Percentiles rank a stretch among this genome's conserved stretches.
Evolutionary conservation across 2,329 filamentous ascomycete genomes (phyloP).

Genomic region (Fusarium tuaranense): DNA sequence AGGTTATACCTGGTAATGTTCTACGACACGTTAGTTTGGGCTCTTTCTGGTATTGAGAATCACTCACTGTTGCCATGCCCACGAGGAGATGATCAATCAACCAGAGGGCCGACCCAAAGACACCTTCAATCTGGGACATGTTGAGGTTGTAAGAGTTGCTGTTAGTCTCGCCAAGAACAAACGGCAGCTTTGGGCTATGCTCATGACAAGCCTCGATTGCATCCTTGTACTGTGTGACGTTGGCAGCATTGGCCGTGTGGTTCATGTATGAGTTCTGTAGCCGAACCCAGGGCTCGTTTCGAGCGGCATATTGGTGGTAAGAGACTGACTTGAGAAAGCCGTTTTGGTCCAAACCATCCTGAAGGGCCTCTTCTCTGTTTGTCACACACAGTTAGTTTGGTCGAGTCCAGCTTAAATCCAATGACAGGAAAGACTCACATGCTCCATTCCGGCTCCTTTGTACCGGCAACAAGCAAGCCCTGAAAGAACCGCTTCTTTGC

Average conservation of each 20-base stretch:
- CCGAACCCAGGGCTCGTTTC: background rate
- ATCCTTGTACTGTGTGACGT: background rate
- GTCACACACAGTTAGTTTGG: background rate
- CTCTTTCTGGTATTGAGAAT: no score
- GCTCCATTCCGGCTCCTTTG: background rate
- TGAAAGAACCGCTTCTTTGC: background rate
- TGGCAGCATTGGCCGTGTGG: background rate
- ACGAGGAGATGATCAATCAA: slow-evolving; percentile 2
- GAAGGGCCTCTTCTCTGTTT: background rate
- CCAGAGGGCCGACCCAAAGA: background rate
- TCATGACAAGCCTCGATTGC: background rate
- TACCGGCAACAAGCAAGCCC: background rate
- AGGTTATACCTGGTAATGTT: background rate
- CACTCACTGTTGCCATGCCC: background rate
- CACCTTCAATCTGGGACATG: slow-evolving; percentile 2
- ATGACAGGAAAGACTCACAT: background rate
- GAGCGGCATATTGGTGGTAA: background rate
- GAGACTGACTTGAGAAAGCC: background rate
- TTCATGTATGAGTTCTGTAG: background rate
- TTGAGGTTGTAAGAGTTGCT: slow-evolving; percentile 1
- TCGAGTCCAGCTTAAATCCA: background rate
- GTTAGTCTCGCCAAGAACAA: slow-evolving; percentile 2
- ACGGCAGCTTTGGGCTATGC: background rate
- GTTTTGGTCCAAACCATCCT: background rate
- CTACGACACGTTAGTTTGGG: background rate